Evolutionary conservation across 768 basidiomycete genomes (phyloP), one percentile per base, ranked within the genome.

Genomic region (Leccinum sublutescens): DNA sequence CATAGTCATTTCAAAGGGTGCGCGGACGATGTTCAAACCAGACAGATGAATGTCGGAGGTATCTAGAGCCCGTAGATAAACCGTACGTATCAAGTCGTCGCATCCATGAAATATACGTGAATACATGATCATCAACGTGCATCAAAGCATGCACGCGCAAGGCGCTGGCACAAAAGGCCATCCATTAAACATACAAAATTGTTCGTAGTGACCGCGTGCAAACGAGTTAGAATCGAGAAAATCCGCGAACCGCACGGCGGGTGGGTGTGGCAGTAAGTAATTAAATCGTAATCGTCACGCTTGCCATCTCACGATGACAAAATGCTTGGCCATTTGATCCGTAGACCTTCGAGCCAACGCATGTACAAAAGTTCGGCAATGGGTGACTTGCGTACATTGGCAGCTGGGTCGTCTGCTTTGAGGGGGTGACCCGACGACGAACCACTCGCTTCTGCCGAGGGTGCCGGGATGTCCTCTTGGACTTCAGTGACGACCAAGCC

Each of bases 301-400:
- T 17, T 6, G 52, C 15, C 25, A 14, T 31, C 55, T 63, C 52
- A 70, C 48, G 65, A 73, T 12, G 71, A 80, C 43, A 81, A 75
- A 52, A 91, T 79, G 66, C 80, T 89, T 5, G 92, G 92, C 94
- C 94, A 95, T 72, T 93, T 95, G 68, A 95, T 78, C 74, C 85
- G 88, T 55, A 97, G 76, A 3, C 95, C 95, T 68, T 97, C 92
- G 25, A 98, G 78, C 95, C 96, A 98, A 52, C 96, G 86, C 82
- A 95, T 88, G 72, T 98, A 98, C n/a, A 98, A 78, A 63, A 98
- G 81, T 71, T 98, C 96, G 21, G 94, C 91, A 29, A 98, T 94
- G 6, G 95, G 94, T 56, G 93, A 95, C 71, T 87, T 89, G 62
- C 85, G 82, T 55, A 78, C 71, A 12, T 81, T 79, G 25, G 68